Evolutionary conservation across 371 early-diverging fungal species (phyloP).

Genomic region (Apophysomyces ossiformis): DNA sequence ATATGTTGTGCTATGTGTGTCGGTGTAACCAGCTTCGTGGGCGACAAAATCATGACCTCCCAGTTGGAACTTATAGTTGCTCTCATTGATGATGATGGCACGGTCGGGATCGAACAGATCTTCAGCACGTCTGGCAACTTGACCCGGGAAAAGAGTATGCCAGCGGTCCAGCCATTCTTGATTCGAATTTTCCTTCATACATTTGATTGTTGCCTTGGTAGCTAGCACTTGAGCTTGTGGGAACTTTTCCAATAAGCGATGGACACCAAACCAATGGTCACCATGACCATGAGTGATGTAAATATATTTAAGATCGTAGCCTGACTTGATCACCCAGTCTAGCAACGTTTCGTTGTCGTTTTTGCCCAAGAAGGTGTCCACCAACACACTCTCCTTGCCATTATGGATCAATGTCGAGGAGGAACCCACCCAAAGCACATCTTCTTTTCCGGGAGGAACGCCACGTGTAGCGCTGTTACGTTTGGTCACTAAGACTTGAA

Average conservation of each 20-base stretch:
- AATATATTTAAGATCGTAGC: slow-evolving; percentile 1
- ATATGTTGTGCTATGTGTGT: background rate
- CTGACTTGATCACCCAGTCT: background rate
- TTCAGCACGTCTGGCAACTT: background rate
- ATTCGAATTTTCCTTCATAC: background rate
- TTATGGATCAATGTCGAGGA: slow-evolving; percentile 2
- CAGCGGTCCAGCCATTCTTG: slow-evolving; percentile 6
- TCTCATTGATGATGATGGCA: background rate
- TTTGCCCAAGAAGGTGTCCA: slow-evolving; percentile 4
- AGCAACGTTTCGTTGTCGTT: slow-evolving; percentile 5
- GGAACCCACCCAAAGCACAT: slow-evolving; percentile 1
- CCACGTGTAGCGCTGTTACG: slow-evolving; percentile 3
- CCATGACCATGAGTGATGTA: background rate
- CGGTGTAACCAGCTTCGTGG: background rate
- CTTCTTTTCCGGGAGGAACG: slow-evolving; percentile 6
- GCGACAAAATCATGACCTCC: background rate
- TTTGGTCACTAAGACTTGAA: background rate
- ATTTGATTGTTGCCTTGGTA: background rate
- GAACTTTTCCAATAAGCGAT: background rate
- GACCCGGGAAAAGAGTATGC: background rate
- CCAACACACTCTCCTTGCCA: slow-evolving; percentile 1
- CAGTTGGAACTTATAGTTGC: background rate
- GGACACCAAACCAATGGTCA: background rate
- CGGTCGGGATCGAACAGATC: background rate
- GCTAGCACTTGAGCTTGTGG: background rate